Evolutionary conservation across 225 moss, liverwort and hornwort species (phyloP).

Genomic region (Neckera pumila): DNA sequence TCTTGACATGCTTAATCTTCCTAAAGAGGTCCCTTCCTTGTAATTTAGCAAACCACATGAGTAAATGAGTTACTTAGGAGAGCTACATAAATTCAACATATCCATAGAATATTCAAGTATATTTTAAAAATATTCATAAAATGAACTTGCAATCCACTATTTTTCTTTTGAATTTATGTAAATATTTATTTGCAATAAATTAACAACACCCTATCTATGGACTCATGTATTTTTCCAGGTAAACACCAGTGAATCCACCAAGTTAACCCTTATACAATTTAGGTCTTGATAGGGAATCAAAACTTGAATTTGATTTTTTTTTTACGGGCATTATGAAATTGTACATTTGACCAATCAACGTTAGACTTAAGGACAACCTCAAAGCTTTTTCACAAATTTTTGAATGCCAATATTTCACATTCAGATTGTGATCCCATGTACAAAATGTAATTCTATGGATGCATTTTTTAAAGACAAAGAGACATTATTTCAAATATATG

Average conservation of each 20-base stretch:
- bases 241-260: rapidly evolving
- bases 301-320: background rate
- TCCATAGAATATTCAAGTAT: background rate
- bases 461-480: background rate
- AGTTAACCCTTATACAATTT: background rate
- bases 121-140: background rate
- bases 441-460: background rate
- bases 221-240: background rate
- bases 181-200: background rate
- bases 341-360: background rate
- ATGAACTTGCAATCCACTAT: too few relatives aligned
- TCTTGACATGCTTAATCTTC: rapidly evolving
- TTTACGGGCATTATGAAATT: background rate
- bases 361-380: background rate
- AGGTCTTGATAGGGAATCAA: background rate
- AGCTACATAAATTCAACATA: background rate
- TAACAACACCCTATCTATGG: background rate
- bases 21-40: rapidly evolving
- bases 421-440: background rate
- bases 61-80: rapidly evolving
- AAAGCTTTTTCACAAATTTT: background rate
- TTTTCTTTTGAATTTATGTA: background rate
- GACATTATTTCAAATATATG: background rate
- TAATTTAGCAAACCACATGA: rapidly evolving
- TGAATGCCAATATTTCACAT: background rate